These are phyloP conservation scores for Arachis monticola DNA, from an alignment of 331 rosid species.

Conservation along the genomic window DNA sequence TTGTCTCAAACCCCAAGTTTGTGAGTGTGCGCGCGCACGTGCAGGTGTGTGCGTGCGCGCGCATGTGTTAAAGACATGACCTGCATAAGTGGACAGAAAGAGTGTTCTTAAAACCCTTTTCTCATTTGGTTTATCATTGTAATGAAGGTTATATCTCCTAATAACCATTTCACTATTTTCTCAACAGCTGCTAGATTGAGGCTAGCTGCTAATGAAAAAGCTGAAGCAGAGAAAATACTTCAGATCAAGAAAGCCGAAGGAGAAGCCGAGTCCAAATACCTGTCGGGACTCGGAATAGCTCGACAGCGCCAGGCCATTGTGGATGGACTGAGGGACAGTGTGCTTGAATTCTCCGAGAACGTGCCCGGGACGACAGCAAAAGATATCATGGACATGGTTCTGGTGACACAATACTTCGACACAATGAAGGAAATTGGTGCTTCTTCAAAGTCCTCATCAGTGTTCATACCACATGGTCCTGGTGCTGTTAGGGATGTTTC, in stretches of 20 bases:
- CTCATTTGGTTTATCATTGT: no score
- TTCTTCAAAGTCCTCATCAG: conserved; percentile 18
- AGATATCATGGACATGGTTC: conserved; percentile 34
- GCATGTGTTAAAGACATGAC: no score
- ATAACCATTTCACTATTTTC: not conserved
- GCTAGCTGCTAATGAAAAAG: conserved; percentile 12
- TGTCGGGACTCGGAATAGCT: conserved; percentile 12
- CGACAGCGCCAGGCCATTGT: conserved; percentile 18
- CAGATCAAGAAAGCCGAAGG: conserved; percentile 15
- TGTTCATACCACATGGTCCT: conserved; percentile 22
- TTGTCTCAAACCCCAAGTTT: no score
- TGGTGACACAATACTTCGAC: conserved; percentile 11
- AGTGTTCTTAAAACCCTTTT: no score
- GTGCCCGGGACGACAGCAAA: conserved; percentile 37
- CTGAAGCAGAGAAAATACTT: conserved; percentile 1
- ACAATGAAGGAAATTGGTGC: conserved; percentile 13
- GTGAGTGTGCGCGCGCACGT: no score
- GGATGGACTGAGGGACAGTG: conserved; percentile 14
- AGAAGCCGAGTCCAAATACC: conserved; percentile 15
- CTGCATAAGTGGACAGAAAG: no score
- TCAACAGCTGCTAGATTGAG: conserved; percentile 35
- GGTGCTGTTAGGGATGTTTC: conserved; percentile 36
- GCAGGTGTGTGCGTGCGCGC: no score
- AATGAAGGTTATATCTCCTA: no score
- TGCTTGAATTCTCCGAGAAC: conserved; percentile 18